Percentiles rank a stretch among this genome's conserved stretches.
Conservation (phyloP, 495 filamentous ascomycete species). For the Hypoxylon crocopeplum region DNA sequence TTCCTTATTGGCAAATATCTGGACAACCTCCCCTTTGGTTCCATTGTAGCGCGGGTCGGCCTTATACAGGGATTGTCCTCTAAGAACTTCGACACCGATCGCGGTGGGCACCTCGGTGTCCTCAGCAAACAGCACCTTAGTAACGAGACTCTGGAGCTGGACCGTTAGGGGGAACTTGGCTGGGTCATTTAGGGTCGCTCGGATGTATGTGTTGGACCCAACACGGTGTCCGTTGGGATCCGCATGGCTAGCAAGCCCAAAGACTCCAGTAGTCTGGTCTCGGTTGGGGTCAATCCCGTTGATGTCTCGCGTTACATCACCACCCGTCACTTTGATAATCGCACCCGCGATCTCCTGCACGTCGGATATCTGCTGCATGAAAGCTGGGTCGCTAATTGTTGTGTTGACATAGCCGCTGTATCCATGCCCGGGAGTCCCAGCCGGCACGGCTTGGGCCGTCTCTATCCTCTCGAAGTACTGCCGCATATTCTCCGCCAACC, state of each 20-base stretch:
- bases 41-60: constrained; percentile 52
- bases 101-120: constrained; percentile 43
- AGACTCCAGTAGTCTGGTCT: constrained; percentile 51
- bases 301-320: constrained; percentile 49
- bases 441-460: constrained; percentile 49
- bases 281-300: constrained; percentile 44
- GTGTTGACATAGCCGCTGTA: constrained; percentile 53
- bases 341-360: constrained; percentile 34
- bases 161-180: constrained; percentile 53
- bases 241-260: constrained; percentile 52
- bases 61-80: constrained; percentile 49
- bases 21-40: constrained; percentile 36
- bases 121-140: constrained; percentile 50
- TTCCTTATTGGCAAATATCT: constrained; percentile 53
- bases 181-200: constrained; percentile 52
- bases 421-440: constrained; percentile 49
- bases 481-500: constrained; percentile 54
- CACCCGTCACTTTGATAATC: constrained; percentile 46
- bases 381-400: constrained; percentile 42
- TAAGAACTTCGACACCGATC: constrained; percentile 54
- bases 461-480: constrained; percentile 53
- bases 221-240: constrained; percentile 48
- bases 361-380: constrained; percentile 38
- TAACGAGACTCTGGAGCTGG: constrained; percentile 55
- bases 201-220: constrained; percentile 52